Conservation (phyloP, 1,139 yeast genomes). For the Yamadazyma triangularis region DNA sequence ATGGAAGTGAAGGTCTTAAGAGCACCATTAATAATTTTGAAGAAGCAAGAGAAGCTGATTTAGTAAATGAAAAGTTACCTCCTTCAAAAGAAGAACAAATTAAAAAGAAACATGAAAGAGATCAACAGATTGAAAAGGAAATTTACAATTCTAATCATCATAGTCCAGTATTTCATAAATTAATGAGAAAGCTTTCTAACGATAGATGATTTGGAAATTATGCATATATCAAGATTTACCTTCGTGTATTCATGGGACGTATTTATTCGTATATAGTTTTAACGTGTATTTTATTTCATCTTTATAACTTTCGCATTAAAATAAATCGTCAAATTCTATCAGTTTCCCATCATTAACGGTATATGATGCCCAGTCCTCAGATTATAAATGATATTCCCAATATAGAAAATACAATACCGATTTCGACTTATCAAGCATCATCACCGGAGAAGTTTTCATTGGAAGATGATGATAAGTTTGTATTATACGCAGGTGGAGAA, state of each 20-base stretch:
- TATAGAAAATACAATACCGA: slow-evolving; percentile 39
- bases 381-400: slow-evolving; percentile 34
- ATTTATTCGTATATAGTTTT: too few relatives aligned
- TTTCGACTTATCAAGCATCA: slow-evolving; percentile 28
- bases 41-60: slow-evolving; percentile 79
- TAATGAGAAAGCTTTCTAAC: slow-evolving; percentile 39
- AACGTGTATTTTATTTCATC: too few relatives aligned
- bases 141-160: slow-evolving; percentile 33
- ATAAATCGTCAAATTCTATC: too few relatives aligned
- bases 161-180: slow-evolving; percentile 39
- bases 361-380: slow-evolving; percentile 10
- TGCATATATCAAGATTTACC: too few relatives aligned
- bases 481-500: slow-evolving; percentile 38
- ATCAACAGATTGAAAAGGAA: slow-evolving; percentile 36
- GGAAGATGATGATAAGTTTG: slow-evolving; percentile 39
- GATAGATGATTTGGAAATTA: slow-evolving; percentile 5
- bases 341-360: too few relatives aligned
- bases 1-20: slow-evolving; percentile 78
- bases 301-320: too few relatives aligned
- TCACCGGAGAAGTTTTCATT: slow-evolving; percentile 38
- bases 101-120: slow-evolving; percentile 42
- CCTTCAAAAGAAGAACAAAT: slow-evolving; percentile 64
- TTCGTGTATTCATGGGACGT: too few relatives aligned
- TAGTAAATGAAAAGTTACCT: slow-evolving; percentile 83
- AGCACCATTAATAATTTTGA: slow-evolving; percentile 72